These are phyloP conservation scores for Incumbomyces lentus DNA, from an alignment of 2,329 filamentous ascomycete species.

Conservation along the genomic window DNA sequence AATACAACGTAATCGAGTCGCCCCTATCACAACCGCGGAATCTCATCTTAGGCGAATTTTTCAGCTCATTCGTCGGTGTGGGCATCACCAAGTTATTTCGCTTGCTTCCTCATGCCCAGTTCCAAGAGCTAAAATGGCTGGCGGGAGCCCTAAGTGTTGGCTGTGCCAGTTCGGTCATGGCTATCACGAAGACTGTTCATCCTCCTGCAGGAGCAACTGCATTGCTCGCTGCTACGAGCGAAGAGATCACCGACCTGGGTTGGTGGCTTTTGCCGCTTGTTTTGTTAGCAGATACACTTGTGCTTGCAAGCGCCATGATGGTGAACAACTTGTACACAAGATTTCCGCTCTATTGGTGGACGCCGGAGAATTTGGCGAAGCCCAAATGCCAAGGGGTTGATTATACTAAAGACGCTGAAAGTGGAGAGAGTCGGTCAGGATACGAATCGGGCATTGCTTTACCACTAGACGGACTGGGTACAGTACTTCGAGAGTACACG, in stretches of 20 bases:
- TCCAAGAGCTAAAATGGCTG: constrained; percentile 49
- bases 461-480: neutral
- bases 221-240: constrained; percentile 54
- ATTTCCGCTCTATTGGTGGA: constrained; percentile 58
- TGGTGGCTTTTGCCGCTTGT: constrained; percentile 60
- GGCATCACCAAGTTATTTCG: constrained; percentile 55
- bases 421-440: neutral
- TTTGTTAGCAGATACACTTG: constrained; percentile 49
- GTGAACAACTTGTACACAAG: constrained; percentile 59
- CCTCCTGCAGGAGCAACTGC: constrained; percentile 67
- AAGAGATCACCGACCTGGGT: constrained; percentile 46
- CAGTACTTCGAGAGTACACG: neutral
- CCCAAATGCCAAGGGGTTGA: no score
- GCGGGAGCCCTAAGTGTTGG: constrained; percentile 58
- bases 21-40: constrained; percentile 65
- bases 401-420: no score
- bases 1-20: constrained; percentile 61
- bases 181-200: constrained; percentile 60
- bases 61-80: constrained; percentile 53
- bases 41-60: constrained; percentile 54
- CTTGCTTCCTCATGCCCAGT: constrained; percentile 30
- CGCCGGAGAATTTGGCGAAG: constrained; percentile 15
- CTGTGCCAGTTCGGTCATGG: constrained; percentile 54
- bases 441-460: neutral
- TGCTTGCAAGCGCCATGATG: constrained; percentile 52